These are phyloP conservation scores for Saturnispora sanitii DNA, from an alignment of 805 yeast species.

Conservation along the genomic window DNA sequence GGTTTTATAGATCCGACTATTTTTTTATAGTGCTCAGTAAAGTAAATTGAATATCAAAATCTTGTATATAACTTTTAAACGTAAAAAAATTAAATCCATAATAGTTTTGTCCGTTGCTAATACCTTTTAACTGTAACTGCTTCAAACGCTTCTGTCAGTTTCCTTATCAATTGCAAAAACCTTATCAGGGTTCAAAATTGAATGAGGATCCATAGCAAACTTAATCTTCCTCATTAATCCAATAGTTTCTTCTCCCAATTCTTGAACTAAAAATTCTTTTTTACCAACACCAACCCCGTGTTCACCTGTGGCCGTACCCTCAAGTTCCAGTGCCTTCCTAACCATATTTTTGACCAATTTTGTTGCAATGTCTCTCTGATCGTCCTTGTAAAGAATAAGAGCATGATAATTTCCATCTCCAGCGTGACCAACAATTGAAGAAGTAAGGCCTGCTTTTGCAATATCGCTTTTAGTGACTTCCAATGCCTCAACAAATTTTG, in stretches of 20 bases:
- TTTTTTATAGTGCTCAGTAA: neutral
- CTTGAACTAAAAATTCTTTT: conserved; percentile 49
- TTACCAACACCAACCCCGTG: conserved; percentile 85
- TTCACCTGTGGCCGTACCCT: conserved; percentile 86
- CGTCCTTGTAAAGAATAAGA: conserved; percentile 48
- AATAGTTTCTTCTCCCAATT: conserved; percentile 61
- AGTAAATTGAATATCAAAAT: too few relatives aligned
- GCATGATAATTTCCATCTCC: conserved; percentile 92
- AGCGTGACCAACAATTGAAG: conserved; percentile 75
- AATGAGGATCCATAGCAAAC: conserved; percentile 62
- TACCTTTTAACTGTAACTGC: neutral
- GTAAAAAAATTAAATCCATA: too few relatives aligned
- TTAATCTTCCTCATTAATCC: conserved; percentile 69
- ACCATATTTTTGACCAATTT: conserved; percentile 63
- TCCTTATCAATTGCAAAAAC: conserved; percentile 57
- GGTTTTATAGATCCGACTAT: neutral
- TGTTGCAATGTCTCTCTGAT: conserved; percentile 39
- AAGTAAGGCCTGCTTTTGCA: conserved; percentile 43
- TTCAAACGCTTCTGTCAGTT: conserved; percentile 21
- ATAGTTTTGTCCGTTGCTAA: too few relatives aligned
- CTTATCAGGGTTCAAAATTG: conserved; percentile 75
- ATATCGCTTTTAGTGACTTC: conserved; percentile 57
- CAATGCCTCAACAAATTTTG: conserved; percentile 51
- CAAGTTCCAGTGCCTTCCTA: conserved; percentile 49
- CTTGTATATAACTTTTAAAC: too few relatives aligned